Evolutionary conservation across 306 rosid genomes (phyloP).

Genomic region (Myrica gale): DNA sequence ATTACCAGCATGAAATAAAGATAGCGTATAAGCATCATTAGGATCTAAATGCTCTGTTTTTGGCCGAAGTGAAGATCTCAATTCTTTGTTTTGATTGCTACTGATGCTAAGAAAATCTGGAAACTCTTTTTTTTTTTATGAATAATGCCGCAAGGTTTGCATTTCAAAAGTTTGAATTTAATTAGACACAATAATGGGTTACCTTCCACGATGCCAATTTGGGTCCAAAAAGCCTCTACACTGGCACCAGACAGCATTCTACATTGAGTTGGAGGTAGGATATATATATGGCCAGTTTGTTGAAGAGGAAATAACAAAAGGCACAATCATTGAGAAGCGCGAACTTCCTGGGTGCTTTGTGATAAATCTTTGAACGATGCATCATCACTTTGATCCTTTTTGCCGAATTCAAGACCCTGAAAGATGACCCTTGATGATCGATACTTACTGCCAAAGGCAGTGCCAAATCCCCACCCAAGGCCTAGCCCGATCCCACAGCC

Average conservation of each 20-base stretch:
- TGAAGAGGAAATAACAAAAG: neutral
- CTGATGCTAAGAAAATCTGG: too few species aligned
- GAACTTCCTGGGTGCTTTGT: constrained; percentile 36
- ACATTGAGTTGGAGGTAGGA: neutral
- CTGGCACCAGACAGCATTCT: constrained; percentile 3
- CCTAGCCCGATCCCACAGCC: constrained; percentile 98
- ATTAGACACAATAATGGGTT: too few species aligned
- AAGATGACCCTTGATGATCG: constrained; percentile 62
- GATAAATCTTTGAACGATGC: constrained; percentile 23
- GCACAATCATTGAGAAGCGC: constrained; percentile 32
- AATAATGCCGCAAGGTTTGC: too few species aligned
- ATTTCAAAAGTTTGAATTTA: neutral
- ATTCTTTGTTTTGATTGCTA: too few species aligned
- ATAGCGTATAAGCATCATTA: too few species aligned
- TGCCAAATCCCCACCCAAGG: constrained; percentile 98
- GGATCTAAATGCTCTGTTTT: too few species aligned
- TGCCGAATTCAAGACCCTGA: constrained; percentile 66
- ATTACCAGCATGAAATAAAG: too few species aligned
- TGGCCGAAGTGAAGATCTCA: too few species aligned
- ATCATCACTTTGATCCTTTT: constrained; percentile 37
- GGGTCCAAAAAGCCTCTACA: neutral
- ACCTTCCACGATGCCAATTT: neutral
- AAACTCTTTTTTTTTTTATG: too few species aligned
- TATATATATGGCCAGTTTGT: neutral
- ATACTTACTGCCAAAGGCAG: constrained; percentile 85